Evolutionary conservation across 495 filamentous ascomycete genomes (phyloP).

Genomic region (Haplographium delicatum): DNA sequence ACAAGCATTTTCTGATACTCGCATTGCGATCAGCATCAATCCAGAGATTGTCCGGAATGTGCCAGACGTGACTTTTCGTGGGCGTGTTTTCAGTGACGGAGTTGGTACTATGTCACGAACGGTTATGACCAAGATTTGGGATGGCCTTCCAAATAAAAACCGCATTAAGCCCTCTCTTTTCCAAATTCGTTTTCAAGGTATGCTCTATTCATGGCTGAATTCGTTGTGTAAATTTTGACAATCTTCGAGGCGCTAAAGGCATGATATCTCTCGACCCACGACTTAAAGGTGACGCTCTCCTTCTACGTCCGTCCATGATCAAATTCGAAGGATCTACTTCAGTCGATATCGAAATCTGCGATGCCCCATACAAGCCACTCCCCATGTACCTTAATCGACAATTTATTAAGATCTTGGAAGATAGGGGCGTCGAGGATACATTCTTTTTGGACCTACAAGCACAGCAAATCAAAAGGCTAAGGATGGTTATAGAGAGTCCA

Average conservation of each 20-base stretch:
- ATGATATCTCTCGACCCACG: constrained; percentile 62
- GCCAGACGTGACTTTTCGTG: constrained; percentile 35
- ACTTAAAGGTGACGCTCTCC: constrained; percentile 48
- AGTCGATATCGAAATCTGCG: constrained; percentile 68
- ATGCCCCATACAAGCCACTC: constrained; percentile 56
- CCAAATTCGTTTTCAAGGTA: constrained; percentile 65
- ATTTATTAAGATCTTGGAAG: constrained; percentile 79
- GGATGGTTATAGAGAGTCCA: constrained; percentile 45
- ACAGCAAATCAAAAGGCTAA: constrained; percentile 49
- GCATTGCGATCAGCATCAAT: constrained; percentile 40
- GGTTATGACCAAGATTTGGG: constrained; percentile 49
- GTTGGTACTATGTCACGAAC: constrained; percentile 63
- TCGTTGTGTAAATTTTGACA: neutral
- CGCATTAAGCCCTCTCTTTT: constrained; percentile 52
- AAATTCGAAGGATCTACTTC: constrained; percentile 61
- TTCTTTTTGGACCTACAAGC: constrained; percentile 60
- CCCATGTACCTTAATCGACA: constrained; percentile 68
- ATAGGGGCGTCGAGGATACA: constrained; percentile 46
- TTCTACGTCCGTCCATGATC: constrained; percentile 66
- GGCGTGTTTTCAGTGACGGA: constrained; percentile 70
- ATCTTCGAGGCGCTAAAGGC: constrained; percentile 56
- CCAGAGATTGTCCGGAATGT: constrained; percentile 35
- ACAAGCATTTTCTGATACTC: constrained; percentile 77
- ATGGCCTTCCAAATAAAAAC: constrained; percentile 34
- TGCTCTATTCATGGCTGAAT: constrained; percentile 6